Base-by-base conservation (phyloP, 1,284 basidiomycete genomes). In the Ceratorhiza oryzae-sativae region DNA sequence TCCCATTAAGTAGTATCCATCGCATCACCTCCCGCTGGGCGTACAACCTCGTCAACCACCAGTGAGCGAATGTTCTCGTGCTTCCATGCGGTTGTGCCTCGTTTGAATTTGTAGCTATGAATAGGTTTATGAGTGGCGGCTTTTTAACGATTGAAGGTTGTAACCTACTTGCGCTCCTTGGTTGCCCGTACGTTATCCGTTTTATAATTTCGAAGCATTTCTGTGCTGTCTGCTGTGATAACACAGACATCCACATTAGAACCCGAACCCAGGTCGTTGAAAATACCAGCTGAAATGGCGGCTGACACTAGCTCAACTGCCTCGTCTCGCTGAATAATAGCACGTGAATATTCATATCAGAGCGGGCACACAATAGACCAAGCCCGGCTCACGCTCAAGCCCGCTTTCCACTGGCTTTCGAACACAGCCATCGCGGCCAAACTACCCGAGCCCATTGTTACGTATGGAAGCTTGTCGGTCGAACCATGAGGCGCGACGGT, bases 361-460 rank as follows among this genome's bases (percentile, higher is more conserved):
- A n/a, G n/a, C 59, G 9, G 18, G 9, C 34, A 30, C 8, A 20
- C 36, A 36, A 70, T 15, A 20, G 15, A 13, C 48, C 34, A n/a
- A 41, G 4, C 15, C 13, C 3, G 51, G 79, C 86, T 77, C 73
- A 93, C 92, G 77, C 88, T 86, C 89, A 99, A 89, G 79, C 93
- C 84, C 48, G 93, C 86, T 78, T 85, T 86, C 95, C 95, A 99
- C 13, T 85, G 81, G 68, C 87, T 89, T 80, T 99, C 97, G 77
- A 99, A 99, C 13, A 99, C 92, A 15, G 96, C 94, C 97, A 99
- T 99, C 27, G 97, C 97, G 1, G 97, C 97, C 60, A 98, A 85
- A 77, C 89, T 92, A 74, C 97, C 97, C 3, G 93, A 95, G 39
- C 97, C 97, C 97, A 99, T 99, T 0, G 97, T 98, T 36, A 99